Conservation (phyloP, 129 eudicot genomes). For the Mikania micrantha region DNA sequence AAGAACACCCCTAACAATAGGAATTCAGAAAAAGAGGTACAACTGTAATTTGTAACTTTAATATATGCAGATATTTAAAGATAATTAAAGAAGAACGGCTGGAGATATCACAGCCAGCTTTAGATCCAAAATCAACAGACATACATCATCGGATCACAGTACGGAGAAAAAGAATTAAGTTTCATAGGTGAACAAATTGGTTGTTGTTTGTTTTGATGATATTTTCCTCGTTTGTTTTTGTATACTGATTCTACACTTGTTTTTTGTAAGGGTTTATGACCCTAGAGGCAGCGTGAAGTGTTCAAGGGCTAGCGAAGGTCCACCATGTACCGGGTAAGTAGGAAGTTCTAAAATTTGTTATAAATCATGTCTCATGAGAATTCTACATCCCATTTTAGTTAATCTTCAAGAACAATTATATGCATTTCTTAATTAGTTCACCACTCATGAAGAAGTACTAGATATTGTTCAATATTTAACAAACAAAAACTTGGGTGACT, state of each 20-base stretch:
- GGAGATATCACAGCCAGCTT: slow-evolving; percentile 97
- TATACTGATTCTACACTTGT: neutral
- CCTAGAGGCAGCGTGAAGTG: slow-evolving; percentile 64
- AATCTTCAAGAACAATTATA: neutral
- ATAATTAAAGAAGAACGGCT: slow-evolving; percentile 70
- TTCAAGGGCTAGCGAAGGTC: slow-evolving; percentile 58
- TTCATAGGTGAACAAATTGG: slow-evolving; percentile 53
- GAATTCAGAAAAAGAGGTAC: neutral
- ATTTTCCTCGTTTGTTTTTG: neutral
- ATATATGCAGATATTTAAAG: slow-evolving; percentile 57
- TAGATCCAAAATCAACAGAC: slow-evolving; percentile 79
- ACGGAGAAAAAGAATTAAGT: slow-evolving; percentile 44
- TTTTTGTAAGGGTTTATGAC: slow-evolving; percentile 59
- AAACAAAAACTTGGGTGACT: neutral
- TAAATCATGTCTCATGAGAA: neutral
- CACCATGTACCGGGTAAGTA: slow-evolving; percentile 89
- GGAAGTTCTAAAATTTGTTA: neutral
- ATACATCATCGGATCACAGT: slow-evolving; percentile 91
- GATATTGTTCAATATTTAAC: neutral
- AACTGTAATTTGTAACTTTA: neutral
- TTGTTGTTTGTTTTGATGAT: neutral
- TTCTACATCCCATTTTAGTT: neutral
- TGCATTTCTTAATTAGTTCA: neutral
- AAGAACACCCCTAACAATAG: neutral
- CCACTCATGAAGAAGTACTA: neutral